Evolutionary conservation across 306 rosid genomes (phyloP), one percentile per base, ranked within the genome.

Genomic region (Leucaena leucocephala): DNA sequence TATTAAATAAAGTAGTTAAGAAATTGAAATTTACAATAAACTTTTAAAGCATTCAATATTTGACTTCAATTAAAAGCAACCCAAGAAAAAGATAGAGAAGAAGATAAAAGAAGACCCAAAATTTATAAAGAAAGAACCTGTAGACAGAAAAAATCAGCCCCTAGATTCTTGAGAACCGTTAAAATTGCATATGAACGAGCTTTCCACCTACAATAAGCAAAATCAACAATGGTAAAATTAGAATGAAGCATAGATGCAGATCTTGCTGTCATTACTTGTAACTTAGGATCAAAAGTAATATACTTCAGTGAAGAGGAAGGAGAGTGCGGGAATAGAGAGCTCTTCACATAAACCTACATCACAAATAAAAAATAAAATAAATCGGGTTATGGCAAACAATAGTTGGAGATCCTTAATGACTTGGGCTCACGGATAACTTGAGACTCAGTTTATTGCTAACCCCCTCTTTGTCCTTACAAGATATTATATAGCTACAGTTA

Each of bases 101-200:
- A 7, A 13, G 17, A 12, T 44, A 8, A 11, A 63, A 34, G 50
- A 7, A 67, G 17, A n/a, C 16, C 35, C 33, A n/a, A 67, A 72
- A 39, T 7, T 52, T 72, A 19, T 35, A n/a, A 40, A 62, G 39
- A 39, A 52, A 63, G 73, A 71, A 89, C 97, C 96, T 94, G 97
- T 38, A 92, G 87, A 86, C 97, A 94, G 82, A 94, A 89, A 85
- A 94, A 92, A 83, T 94, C 93, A 75, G 97, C 93, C 64, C 87
- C 85, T 36, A 94, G 67, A 80, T 81, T 84, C 86, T 84, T 89
- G 71, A 94, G 89, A 82, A 88, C 85, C 5, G 78, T 62, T 76
- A 90, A 83, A 86, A 92, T 78, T 22, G 97, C 78, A 36, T 82
- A 88, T 0, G 97, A 94, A 58, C 98, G 98, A 77, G 76, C 82